Conservation (phyloP, 2,329 filamentous ascomycete species). For the Alternaria novae-zelandiae region DNA sequence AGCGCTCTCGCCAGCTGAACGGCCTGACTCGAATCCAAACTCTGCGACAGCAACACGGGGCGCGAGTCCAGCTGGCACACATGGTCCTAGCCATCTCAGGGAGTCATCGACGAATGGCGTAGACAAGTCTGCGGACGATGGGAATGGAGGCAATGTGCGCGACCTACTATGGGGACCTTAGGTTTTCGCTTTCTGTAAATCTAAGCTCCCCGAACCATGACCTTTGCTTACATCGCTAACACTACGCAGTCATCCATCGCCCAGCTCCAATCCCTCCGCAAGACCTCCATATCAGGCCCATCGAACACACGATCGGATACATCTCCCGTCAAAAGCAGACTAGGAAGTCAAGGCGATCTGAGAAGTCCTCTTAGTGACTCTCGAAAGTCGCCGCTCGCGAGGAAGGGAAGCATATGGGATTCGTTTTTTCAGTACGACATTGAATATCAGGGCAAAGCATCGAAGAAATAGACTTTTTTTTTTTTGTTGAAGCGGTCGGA, state of each 20-base stretch:
- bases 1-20: slow-evolving; percentile 28
- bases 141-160: slow-evolving; percentile 51
- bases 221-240: slow-evolving; percentile 17
- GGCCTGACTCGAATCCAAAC: slow-evolving; percentile 31
- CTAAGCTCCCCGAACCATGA: slow-evolving; percentile 33
- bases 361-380: slow-evolving; percentile 6
- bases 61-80: slow-evolving; percentile 39
- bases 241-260: slow-evolving; percentile 5
- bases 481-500: not conserved
- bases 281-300: slow-evolving; percentile 17
- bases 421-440: slow-evolving; percentile 49
- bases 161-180: slow-evolving; percentile 54
- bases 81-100: slow-evolving; percentile 43
- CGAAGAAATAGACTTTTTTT: slow-evolving; percentile 29
- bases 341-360: slow-evolving; percentile 24
- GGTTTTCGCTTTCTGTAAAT: slow-evolving; percentile 39
- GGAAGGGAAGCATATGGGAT: slow-evolving; percentile 48
- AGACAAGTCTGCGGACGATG: slow-evolving; percentile 33
- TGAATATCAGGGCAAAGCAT: slow-evolving; percentile 47
- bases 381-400: slow-evolving; percentile 10
- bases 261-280: slow-evolving; percentile 23
- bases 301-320: slow-evolving; percentile 17
- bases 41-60: slow-evolving; percentile 42
- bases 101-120: slow-evolving; percentile 37
- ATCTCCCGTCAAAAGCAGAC: slow-evolving; percentile 24